These are phyloP conservation scores for Ogataea ganodermae DNA, from an alignment of 805 yeast species.

Conservation along the genomic window DNA sequence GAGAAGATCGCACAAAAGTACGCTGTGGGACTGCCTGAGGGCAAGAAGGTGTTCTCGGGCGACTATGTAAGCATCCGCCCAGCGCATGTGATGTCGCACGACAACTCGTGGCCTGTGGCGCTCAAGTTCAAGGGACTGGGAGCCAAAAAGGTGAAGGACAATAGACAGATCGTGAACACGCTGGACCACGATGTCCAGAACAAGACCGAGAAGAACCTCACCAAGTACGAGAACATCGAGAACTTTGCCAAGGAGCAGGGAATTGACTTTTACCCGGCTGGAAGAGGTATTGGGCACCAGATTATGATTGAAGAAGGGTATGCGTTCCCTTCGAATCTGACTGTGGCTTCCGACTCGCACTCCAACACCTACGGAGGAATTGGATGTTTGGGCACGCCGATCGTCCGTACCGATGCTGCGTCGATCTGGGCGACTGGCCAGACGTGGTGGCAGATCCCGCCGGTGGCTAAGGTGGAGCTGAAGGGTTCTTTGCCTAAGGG, in stretches of 20 bases:
- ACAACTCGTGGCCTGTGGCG: conserved; percentile 99
- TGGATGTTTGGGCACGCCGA: conserved; percentile 94
- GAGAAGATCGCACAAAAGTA: conserved; percentile 94
- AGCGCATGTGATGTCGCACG: conserved; percentile 99
- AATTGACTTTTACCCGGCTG: conserved; percentile 96
- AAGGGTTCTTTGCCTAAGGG: conserved; percentile 81
- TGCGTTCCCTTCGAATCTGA: conserved; percentile 89
- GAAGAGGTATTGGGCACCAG: conserved; percentile 98
- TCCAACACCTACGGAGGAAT: conserved; percentile 98
- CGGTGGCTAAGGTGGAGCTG: conserved; percentile 92
- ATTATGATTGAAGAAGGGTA: conserved; percentile 99
- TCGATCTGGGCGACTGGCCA: conserved; percentile 99
- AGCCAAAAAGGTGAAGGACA: conserved; percentile 77
- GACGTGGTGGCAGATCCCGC: conserved; percentile 99
- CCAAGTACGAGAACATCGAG: conserved; percentile 86
- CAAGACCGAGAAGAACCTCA: conserved; percentile 82
- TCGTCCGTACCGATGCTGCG: conserved; percentile 98
- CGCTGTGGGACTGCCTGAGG: conserved; percentile 81
- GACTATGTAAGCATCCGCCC: conserved; percentile 95
- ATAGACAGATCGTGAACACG: conserved; percentile 92
- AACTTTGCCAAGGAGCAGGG: conserved; percentile 88
- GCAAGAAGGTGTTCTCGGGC: conserved; percentile 79
- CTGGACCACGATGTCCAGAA: conserved; percentile 98
- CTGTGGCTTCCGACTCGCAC: conserved; percentile 98
- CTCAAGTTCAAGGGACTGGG: conserved; percentile 94